Evolutionary conservation across 192 early-diverging fungal genomes (phyloP).

Genomic region (Podila verticillata): DNA sequence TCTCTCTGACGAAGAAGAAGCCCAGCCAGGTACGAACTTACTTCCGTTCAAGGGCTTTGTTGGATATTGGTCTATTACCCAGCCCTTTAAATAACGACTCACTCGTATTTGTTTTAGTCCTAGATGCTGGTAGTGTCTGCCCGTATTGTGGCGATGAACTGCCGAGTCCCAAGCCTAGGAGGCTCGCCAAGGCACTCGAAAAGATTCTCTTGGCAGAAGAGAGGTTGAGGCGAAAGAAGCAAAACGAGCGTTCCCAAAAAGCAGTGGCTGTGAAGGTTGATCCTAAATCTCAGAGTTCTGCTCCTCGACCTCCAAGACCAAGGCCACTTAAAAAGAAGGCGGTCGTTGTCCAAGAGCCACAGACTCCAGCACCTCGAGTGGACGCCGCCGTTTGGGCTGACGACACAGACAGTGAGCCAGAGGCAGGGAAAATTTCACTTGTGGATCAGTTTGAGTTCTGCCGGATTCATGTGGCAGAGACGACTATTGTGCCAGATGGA

Average conservation of each 20-base stretch:
- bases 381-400: background rate
- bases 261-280: background rate
- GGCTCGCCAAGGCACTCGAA: slow-evolving; percentile 10
- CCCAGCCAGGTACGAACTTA: too few relatives aligned
- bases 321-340: background rate
- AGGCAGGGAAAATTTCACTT: slow-evolving; percentile 7
- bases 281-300: background rate
- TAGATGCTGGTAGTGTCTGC: slow-evolving; percentile 13
- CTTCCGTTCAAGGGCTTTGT: too few relatives aligned
- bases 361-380: background rate
- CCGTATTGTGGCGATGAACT: slow-evolving; percentile 31
- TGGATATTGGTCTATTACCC: background rate
- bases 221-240: background rate
- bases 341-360: background rate
- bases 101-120: background rate
- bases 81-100: background rate
- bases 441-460: slow-evolving; percentile 59
- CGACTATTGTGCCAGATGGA: slow-evolving; percentile 53
- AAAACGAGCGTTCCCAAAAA: background rate
- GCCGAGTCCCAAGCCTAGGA: slow-evolving; percentile 8
- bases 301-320: background rate
- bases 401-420: background rate
- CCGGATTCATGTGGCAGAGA: slow-evolving; percentile 53
- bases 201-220: slow-evolving; percentile 1
- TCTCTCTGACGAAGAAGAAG: too few relatives aligned